These are phyloP conservation scores for Cylindrotheca closterium DNA, from an alignment of 108 stramenopile genomes.

Conservation along the genomic window DNA sequence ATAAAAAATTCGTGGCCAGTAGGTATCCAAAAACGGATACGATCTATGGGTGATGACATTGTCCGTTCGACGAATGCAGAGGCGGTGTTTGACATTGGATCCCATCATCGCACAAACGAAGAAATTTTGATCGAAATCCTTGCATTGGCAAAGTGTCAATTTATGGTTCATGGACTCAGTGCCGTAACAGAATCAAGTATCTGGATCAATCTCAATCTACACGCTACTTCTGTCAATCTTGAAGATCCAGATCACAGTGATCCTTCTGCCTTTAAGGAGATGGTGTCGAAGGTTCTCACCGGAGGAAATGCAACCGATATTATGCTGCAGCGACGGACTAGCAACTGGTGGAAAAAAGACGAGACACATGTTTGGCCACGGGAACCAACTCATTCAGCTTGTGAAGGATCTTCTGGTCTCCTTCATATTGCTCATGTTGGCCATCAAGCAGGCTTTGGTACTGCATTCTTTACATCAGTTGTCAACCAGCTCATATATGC, in stretches of 20 bases:
- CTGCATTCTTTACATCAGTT: conserved; percentile 34
- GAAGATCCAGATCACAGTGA: conserved; percentile 41
- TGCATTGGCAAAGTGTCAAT: conserved; percentile 51
- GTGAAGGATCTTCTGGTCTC: conserved; percentile 29
- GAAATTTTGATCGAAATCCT: conserved; percentile 50
- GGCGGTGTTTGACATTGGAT: conserved; percentile 50
- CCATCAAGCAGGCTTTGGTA: conserved; percentile 7
- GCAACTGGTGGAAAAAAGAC: conserved; percentile 41
- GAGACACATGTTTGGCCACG: neutral
- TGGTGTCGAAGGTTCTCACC: conserved; percentile 31
- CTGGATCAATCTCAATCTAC: conserved; percentile 51
- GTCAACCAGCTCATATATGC: conserved; percentile 43
- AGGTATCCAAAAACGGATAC: conserved; percentile 25
- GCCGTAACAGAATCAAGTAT: conserved; percentile 52
- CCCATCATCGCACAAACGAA: conserved; percentile 51
- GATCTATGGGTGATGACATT: conserved; percentile 35
- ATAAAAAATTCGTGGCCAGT: conserved; percentile 44
- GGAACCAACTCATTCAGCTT: conserved; percentile 8
- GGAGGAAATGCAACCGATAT: conserved; percentile 29
- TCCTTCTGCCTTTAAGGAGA: conserved; percentile 21
- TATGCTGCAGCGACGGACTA: conserved; percentile 6
- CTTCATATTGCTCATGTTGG: conserved; percentile 26
- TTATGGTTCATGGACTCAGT: conserved; percentile 53
- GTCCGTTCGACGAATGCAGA: conserved; percentile 34
- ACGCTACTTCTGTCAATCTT: conserved; percentile 41